Percentiles rank a stretch among this genome's conserved stretches.
Conservation (phyloP, 2,329 filamentous ascomycete genomes). For the Phaeosphaeriaceae sp. region DNA sequence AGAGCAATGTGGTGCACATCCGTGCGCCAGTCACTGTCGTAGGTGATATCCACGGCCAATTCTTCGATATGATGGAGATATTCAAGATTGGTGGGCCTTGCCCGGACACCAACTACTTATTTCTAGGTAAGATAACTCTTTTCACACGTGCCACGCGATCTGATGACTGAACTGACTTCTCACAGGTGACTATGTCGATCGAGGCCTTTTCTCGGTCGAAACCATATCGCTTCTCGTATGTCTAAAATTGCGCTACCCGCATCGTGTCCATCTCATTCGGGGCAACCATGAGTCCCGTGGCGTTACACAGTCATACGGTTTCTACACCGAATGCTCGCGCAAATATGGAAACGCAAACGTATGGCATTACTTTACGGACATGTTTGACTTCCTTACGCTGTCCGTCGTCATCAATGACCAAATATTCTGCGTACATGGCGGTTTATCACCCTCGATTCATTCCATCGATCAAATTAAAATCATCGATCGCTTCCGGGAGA, state of each 20-base stretch:
- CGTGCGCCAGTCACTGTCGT: slow-evolving; percentile 95
- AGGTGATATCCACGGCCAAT: slow-evolving; percentile 97
- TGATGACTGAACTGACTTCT: slow-evolving; percentile 15
- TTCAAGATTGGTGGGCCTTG: slow-evolving; percentile 98
- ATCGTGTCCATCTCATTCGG: slow-evolving; percentile 93
- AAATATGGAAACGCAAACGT: slow-evolving; percentile 99
- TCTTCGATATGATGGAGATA: slow-evolving; percentile 98
- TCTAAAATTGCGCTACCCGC: slow-evolving; percentile 94
- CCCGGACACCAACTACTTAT: slow-evolving; percentile 97
- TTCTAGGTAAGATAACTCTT: slow-evolving; percentile 70
- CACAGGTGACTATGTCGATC: slow-evolving; percentile 93
- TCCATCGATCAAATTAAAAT: slow-evolving; percentile 99
- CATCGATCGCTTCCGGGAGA: slow-evolving; percentile 97
- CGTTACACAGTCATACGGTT: slow-evolving; percentile 98
- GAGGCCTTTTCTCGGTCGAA: slow-evolving; percentile 97
- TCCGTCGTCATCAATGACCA: slow-evolving; percentile 98
- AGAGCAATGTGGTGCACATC: slow-evolving; percentile 99
- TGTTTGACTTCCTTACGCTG: slow-evolving; percentile 98
- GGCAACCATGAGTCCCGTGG: slow-evolving; percentile 98
- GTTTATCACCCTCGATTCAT: slow-evolving; percentile 75
- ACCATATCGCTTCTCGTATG: slow-evolving; percentile 98
- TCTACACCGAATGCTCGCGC: slow-evolving; percentile 96
- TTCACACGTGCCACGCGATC: slow-evolving; percentile 25
- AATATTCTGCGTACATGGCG: slow-evolving; percentile 98
- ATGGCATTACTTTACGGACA: slow-evolving; percentile 99